Percentiles rank a stretch among this genome's conserved stretches.
Evolutionary conservation across 2,329 filamentous ascomycete genomes (phyloP).

Genomic region (Fusarium acutatum): DNA sequence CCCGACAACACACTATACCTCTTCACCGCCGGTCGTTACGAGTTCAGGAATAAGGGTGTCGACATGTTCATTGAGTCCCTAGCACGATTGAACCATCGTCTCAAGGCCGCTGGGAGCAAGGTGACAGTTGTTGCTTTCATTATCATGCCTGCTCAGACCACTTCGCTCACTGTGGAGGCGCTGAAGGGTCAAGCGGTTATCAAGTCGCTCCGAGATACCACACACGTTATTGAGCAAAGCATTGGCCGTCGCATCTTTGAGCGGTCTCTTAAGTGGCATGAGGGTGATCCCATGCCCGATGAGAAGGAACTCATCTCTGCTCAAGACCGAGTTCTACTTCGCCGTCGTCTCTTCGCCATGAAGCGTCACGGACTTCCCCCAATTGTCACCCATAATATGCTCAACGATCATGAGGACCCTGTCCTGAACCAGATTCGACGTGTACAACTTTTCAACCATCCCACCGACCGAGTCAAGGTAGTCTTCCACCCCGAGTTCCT

Average conservation of each 20-base stretch:
- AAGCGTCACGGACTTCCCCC: conserved; percentile 90
- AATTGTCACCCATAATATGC: conserved; percentile 99
- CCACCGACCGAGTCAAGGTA: conserved; percentile 93
- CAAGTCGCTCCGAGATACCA: conserved; percentile 92
- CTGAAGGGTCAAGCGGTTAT: conserved; percentile 97
- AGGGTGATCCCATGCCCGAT: conserved; percentile 91
- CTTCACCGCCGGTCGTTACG: conserved; percentile 96
- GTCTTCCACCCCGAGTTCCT: conserved; percentile 98
- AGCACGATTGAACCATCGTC: conserved; percentile 90
- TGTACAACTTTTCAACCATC: conserved; percentile 97
- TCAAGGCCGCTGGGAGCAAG: conserved; percentile 86
- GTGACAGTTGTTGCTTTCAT: conserved; percentile 97
- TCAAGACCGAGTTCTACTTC: conserved; percentile 91
- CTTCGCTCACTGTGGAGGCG: conserved; percentile 92
- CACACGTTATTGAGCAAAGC: conserved; percentile 90
- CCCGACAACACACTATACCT: conserved; percentile 97
- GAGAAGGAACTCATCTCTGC: conserved; percentile 95
- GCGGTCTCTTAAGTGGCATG: conserved; percentile 92
- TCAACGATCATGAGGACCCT: conserved; percentile 91
- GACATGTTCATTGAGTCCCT: conserved; percentile 99
- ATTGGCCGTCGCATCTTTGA: conserved; percentile 96
- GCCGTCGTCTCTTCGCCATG: conserved; percentile 94
- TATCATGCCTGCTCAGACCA: conserved; percentile 98
- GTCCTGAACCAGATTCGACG: conserved; percentile 95
- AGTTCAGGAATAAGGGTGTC: conserved; percentile 98